Evolutionary conservation across 257 asterid species (phyloP), one percentile per base, ranked within the genome.

Genomic region (Solanum okadae): DNA sequence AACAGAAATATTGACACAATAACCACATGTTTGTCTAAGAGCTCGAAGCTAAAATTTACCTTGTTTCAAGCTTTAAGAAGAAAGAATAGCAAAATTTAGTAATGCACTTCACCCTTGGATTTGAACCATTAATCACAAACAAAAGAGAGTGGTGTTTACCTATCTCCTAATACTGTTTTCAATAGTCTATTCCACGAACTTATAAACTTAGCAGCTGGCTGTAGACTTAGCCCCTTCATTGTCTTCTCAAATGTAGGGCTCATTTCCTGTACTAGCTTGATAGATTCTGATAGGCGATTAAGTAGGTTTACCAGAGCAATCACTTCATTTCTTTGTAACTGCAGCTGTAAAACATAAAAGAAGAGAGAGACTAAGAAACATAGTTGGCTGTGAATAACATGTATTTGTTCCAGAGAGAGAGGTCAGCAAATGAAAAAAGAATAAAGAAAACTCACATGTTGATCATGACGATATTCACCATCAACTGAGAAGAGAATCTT

Each of bases 241-340:
- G 87, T 91, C 87, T 91, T 92, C 86, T 95, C 97, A 63, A 93
- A 88, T 27, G 92, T 86, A 33, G 98, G 98, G 75, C 93, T 91
- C 52, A 91, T 89, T 92, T 95, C 98, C 25, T 93, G 92, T 83
- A 96, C 98, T 85, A 96, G 95, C 84, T 92, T 93, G 76, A 96
- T 91, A 33, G 98, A 96, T 91, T 96, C 99, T 27, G 99, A 95
- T 16, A 96, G 93, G 61, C 99, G 96, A 86, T 94, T 87, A 85
- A 96, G 96, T 90, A 96, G 92, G 91, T 96, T 96, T 90, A 94
- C 87, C 90, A 96, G 93, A 82, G 99, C 99, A 91, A 96, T 96
- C 86, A 95, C 98, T 90, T 96, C 99, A 81, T 95, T 96, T 93
- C 98, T 94, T 92, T 96, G 99, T 87, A 96, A 90, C 92, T 95